Evolutionary conservation across 108 stramenopile species (phyloP), one percentile per base, ranked within the genome.

Genomic region (Ochromonas danica): DNA sequence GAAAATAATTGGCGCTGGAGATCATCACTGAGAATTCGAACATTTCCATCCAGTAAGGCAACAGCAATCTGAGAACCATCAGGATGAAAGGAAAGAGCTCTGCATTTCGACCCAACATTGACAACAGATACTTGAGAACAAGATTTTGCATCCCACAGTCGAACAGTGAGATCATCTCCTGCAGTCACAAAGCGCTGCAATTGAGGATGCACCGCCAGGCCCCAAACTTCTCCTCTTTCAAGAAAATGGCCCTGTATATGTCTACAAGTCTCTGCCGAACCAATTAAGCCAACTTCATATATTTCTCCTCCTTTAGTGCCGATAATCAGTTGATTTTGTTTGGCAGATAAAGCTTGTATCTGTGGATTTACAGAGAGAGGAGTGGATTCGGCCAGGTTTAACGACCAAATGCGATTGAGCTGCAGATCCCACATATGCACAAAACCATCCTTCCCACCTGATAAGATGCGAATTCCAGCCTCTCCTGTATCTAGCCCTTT

Each of bases 81-180:
- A 6, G 72, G 72, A 33, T 42, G 43, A 25, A 42, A 75, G 14
- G 6, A 6, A 3, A 60, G 14, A 38, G 72, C 72, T 28, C 72
- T 6, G 38, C 40, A 17, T 41, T 27, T 6, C 14, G 22, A 35
- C 17, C 6, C 38, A 28, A 36, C 41, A 31, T 75, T 6, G 31
- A 27, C 22, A 10, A 75, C 38, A 25, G 10, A 27, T 6, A 57
- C n/a, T 6, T 28, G 43, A 3, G 3, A 22, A 22, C 40, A 31
- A 10, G n/a, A 35, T 41, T 75, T 75, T 6, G 6, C 10, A 41
- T 79, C 31, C 84, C 84, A 84, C 39, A 84, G 67, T 27, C 84
- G 79, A 30, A 84, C 84, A 30, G 79, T 81, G 43, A 71, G 39
- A 17, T 85, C 84, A 80, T 85, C 84, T 0, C 81, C 82, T 71